Percentiles rank a stretch among this genome's conserved stretches.
These are phyloP conservation scores for Coemansia sp. DNA, from an alignment of 192 early-diverging fungal genomes.

Conservation along the genomic window DNA sequence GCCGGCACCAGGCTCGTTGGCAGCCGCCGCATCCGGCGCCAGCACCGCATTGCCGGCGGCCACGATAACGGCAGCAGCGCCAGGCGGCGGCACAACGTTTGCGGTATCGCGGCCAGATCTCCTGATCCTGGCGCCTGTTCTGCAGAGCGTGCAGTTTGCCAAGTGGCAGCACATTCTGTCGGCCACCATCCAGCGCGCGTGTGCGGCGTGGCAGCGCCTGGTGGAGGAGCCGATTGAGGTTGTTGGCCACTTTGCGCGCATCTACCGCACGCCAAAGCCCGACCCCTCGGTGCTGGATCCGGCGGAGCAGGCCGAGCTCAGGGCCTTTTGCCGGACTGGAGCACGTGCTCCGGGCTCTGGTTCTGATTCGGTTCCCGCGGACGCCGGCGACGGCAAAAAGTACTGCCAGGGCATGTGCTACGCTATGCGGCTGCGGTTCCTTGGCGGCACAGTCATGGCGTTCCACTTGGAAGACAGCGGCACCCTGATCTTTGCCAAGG, in stretches of 20 bases:
- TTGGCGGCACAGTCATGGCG: constrained; percentile 49
- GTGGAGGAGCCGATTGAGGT: constrained; percentile 51
- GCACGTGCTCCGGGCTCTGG: background rate
- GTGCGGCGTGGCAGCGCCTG: constrained; percentile 45
- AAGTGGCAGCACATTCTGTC: constrained; percentile 45
- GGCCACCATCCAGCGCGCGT: constrained; percentile 25
- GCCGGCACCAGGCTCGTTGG: background rate
- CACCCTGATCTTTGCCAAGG: constrained; percentile 37
- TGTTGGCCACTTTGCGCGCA: constrained; percentile 40
- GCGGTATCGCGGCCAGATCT: constrained; percentile 28
- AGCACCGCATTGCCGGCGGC: background rate
- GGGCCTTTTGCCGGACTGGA: background rate
- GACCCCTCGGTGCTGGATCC: background rate
- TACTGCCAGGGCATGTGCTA: constrained; percentile 20
- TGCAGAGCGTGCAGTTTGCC: constrained; percentile 48
- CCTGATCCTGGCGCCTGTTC: constrained; percentile 38
- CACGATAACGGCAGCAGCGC: background rate
- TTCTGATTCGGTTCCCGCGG: background rate
- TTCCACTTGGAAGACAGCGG: constrained; percentile 32
- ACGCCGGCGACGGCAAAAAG: background rate
- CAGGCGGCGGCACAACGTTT: background rate
- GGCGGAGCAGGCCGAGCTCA: constrained; percentile 6
- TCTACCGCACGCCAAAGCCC: constrained; percentile 13
- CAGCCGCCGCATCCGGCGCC: background rate
- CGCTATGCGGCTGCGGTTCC: constrained; percentile 43